phyloP scores from a whole-genome alignment of 2,329 filamentous ascomycete species.

The Colletotrichum abscissum region DNA sequence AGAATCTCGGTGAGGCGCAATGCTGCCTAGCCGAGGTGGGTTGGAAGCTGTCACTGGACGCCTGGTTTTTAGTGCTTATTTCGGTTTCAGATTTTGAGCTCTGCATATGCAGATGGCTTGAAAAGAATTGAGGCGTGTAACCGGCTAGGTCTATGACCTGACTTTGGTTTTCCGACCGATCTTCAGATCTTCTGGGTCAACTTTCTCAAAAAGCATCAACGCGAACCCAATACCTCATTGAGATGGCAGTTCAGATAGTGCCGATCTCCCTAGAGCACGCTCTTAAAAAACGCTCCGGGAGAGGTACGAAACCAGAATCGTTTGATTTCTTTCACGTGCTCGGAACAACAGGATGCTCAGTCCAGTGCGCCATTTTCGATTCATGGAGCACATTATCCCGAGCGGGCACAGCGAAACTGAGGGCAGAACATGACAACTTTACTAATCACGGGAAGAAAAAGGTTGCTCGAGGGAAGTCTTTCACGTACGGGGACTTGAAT shows the following conservation, averaged over 20 bases:
- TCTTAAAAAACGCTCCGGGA: not conserved
- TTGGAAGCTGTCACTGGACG: not conserved
- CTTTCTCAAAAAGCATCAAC: not conserved
- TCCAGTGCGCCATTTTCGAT: not conserved
- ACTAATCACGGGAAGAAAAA: not conserved
- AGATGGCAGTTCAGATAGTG: not conserved
- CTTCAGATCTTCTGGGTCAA: too few species aligned
- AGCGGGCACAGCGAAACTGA: not conserved
- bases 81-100: not conserved
- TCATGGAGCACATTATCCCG: not conserved
- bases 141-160: too few species aligned
- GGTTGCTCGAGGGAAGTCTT: not conserved
- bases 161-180: too few species aligned
- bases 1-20: not conserved
- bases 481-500: not conserved
- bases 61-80: not conserved
- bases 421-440: not conserved
- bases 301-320: not conserved
- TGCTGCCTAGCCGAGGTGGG: not conserved
- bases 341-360: not conserved
- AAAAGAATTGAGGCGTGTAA: not conserved
- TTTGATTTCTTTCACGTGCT: constrained; percentile 11
- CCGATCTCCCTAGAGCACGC: not conserved
- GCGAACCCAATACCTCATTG: too few species aligned
- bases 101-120: not conserved